Evolutionary conservation across 2,329 filamentous ascomycete genomes (phyloP), one percentile per base, ranked within the genome.

Genomic region (Penicillium brasilianum): DNA sequence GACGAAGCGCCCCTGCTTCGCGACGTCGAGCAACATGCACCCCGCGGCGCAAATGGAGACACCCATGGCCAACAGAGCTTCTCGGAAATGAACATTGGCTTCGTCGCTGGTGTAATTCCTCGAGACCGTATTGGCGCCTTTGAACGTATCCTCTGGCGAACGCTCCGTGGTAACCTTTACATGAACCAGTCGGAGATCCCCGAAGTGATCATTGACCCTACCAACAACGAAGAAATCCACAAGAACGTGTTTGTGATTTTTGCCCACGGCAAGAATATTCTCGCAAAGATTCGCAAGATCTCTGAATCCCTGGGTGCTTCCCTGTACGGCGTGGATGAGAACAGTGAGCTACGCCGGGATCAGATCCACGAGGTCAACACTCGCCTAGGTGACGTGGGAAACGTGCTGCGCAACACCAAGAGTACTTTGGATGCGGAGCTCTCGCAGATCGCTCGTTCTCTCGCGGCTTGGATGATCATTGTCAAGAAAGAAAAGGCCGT

Each of bases 221-320:
- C 90, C 74, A 97, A 88, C 81, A 97, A 98, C 76, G 94, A 98
- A 80, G 85, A 91, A 66, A 85, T 96, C 70, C 88, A 90, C 83
- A 99, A 99, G 88, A 99, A 97, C 71, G 95, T 99, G 58, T 99
- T 99, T 74, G 94, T 99, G 74, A 99, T 99, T 78, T 99, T 99
- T 72, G 95, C 95, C 13, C 95, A 99, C 74, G 95, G 95, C 75
- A 97, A 97, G 80, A 94, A 98, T 79, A 97, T 99, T 69, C 88
- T 99, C 71, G 91, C 93, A 74, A 99, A 99, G 87, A 98, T 99
- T 75, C 89, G 95, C 74, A 98, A 97, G 85, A 98, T 99, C 63
- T 98, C 94, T 1, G 95, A 99, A 81, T 97, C 93, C 9, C 89
- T 99, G 79, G 92, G 94, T 63, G 95, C 96, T 58, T 92, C 97